Conservation (phyloP, 345 rosid genomes). For the Lepidium africanum region DNA sequence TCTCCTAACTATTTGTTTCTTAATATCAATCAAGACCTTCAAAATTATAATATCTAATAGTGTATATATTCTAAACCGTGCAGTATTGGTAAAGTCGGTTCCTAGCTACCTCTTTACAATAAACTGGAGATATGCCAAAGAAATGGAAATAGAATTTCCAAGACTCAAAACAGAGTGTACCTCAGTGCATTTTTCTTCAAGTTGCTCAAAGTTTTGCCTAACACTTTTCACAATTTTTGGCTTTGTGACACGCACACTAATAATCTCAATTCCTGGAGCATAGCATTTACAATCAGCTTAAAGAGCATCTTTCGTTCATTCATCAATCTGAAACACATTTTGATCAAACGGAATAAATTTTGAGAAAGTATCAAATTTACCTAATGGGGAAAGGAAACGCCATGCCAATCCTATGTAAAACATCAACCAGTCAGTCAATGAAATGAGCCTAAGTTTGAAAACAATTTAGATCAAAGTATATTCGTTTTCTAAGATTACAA, state of each 20-base stretch:
- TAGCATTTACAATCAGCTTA: slow-evolving; percentile 79
- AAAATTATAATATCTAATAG: background rate
- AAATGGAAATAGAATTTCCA: background rate
- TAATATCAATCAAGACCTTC: slow-evolving; percentile 77
- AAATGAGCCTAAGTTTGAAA: no score
- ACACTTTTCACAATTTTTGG: slow-evolving; percentile 74
- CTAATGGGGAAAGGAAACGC: no score
- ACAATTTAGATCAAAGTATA: background rate
- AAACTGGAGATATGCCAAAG: background rate
- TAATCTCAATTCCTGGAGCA: slow-evolving; percentile 89
- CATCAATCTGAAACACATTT: no score
- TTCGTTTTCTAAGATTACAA: background rate
- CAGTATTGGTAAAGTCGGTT: background rate
- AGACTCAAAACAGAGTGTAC: slow-evolving; percentile 21
- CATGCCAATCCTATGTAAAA: no score
- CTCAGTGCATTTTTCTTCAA: slow-evolving; percentile 96
- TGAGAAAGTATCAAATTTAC: no score
- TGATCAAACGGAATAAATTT: slow-evolving; percentile 6
- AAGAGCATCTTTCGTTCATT: slow-evolving; percentile 92
- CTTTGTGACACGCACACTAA: slow-evolving; percentile 89
- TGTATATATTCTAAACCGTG: background rate
- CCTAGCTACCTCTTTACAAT: background rate
- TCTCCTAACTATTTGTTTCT: slow-evolving; percentile 81
- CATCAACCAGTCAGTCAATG: no score
- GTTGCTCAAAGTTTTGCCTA: slow-evolving; percentile 67